These are phyloP conservation scores for Hypoxylon lenormandii DNA, from an alignment of 495 filamentous ascomycete species.

Conservation along the genomic window DNA sequence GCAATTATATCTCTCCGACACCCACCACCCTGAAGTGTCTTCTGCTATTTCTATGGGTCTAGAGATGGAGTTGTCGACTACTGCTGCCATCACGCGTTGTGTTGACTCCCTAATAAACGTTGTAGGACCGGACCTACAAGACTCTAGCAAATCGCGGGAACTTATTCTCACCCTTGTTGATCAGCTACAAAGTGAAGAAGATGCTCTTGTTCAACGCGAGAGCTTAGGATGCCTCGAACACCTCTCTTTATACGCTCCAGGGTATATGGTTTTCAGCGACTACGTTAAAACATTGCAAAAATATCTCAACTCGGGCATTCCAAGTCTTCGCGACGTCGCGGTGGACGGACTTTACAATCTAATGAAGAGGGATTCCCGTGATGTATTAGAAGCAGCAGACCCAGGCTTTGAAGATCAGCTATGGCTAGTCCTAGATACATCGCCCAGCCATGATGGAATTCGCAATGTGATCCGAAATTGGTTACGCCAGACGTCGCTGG, in stretches of 20 bases:
- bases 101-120: conserved; percentile 97
- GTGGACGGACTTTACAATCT: conserved; percentile 91
- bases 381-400: conserved; percentile 78
- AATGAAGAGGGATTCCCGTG: conserved; percentile 89
- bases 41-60: conserved; percentile 85
- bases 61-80: conserved; percentile 82
- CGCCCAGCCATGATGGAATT: conserved; percentile 78
- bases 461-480: conserved; percentile 87
- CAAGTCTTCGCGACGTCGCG: conserved; percentile 78
- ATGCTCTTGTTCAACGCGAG: conserved; percentile 76
- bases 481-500: conserved; percentile 85
- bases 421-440: conserved; percentile 85
- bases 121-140: conserved; percentile 92
- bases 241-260: conserved; percentile 89
- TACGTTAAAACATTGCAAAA: conserved; percentile 86
- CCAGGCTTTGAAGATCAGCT: conserved; percentile 87
- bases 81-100: conserved; percentile 83
- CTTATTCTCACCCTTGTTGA: conserved; percentile 86
- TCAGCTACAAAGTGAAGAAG: conserved; percentile 83
- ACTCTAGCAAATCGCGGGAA: conserved; percentile 89
- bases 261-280: conserved; percentile 79
- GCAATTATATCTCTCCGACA: conserved; percentile 89
- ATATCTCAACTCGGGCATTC: conserved; percentile 74
- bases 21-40: conserved; percentile 85
- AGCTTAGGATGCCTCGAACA: conserved; percentile 89